phyloP scores from a whole-genome alignment of 176 grass and related monocot genomes.

The Aegilops bicornis region DNA sequence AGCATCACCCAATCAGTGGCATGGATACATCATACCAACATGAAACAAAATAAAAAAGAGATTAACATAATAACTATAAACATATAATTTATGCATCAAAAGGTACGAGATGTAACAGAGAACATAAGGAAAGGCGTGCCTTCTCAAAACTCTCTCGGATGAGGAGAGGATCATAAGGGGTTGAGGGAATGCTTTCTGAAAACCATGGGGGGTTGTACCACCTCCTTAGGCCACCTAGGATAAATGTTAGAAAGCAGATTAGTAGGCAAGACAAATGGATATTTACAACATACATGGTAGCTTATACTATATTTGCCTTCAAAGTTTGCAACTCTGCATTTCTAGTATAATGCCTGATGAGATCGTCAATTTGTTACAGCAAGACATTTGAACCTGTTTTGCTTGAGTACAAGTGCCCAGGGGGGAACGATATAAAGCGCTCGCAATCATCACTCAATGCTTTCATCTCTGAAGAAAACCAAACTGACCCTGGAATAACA shows the following conservation, averaged over 20 bases:
- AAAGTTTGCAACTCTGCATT: not conserved
- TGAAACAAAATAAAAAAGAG: constrained; percentile 4
- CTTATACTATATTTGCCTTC: not conserved
- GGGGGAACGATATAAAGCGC: constrained; percentile 89
- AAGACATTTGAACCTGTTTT: constrained; percentile 65
- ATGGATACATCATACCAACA: constrained; percentile 17
- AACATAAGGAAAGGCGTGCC: constrained; percentile 26
- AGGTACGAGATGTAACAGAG: constrained; percentile 12
- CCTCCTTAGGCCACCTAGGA: constrained; percentile 72
- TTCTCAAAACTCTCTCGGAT: constrained; percentile 86
- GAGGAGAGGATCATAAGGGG: constrained; percentile 74
- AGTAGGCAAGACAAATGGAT: constrained; percentile 22
- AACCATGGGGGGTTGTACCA: constrained; percentile 96
- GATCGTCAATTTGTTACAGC: not conserved
- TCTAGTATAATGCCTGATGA: not conserved
- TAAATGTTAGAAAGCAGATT: constrained; percentile 13
- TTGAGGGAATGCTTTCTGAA: constrained; percentile 75
- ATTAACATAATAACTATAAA: constrained; percentile 8
- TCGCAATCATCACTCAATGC: constrained; percentile 97
- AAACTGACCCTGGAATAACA: constrained; percentile 82
- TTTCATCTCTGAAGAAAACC: constrained; percentile 99
- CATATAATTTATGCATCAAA: constrained; percentile 6
- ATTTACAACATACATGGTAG: constrained; percentile 8
- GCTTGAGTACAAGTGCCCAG: constrained; percentile 96
- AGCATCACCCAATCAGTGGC: not conserved